A percentile compares a stretch with the other conserved stretches of the same genome.
Conservation (phyloP, 2,329 filamentous ascomycete genomes). For the Byssothecium circinans region DNA sequence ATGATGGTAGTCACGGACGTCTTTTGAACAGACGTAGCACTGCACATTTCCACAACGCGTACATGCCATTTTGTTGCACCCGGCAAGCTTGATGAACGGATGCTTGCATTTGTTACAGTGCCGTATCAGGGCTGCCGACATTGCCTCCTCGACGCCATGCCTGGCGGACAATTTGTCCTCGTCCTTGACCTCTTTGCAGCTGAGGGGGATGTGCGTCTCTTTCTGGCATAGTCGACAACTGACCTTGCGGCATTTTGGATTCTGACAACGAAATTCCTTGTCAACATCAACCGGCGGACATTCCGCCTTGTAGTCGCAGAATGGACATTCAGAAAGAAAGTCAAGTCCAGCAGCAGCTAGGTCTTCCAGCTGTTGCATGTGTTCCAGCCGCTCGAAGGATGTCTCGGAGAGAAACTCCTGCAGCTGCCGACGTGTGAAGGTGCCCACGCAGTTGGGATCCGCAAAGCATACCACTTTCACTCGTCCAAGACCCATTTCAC, state of each 20-base stretch:
- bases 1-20: conserved; percentile 66
- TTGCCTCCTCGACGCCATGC: conserved; percentile 77
- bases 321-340: conserved; percentile 74
- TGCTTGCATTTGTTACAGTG: conserved; percentile 72
- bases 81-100: conserved; percentile 76
- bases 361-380: conserved; percentile 70
- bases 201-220: conserved; percentile 71
- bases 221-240: conserved; percentile 62
- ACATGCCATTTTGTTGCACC: conserved; percentile 85
- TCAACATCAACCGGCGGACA: conserved; percentile 68
- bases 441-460: conserved; percentile 57
- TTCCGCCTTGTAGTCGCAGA: conserved; percentile 78
- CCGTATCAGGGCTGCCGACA: conserved; percentile 76
- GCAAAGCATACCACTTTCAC: conserved; percentile 73
- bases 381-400: conserved; percentile 64
- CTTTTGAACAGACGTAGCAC: conserved; percentile 71
- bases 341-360: conserved; percentile 71
- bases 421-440: conserved; percentile 61
- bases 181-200: conserved; percentile 65
- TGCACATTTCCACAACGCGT: conserved; percentile 58
- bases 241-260: conserved; percentile 61
- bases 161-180: conserved; percentile 64
- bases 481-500: conserved; percentile 67
- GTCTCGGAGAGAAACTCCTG: conserved; percentile 60
- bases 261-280: conserved; percentile 73